These are phyloP conservation scores for Trichoderma gamsii DNA, from an alignment of 495 filamentous ascomycete species.

Conservation along the genomic window DNA sequence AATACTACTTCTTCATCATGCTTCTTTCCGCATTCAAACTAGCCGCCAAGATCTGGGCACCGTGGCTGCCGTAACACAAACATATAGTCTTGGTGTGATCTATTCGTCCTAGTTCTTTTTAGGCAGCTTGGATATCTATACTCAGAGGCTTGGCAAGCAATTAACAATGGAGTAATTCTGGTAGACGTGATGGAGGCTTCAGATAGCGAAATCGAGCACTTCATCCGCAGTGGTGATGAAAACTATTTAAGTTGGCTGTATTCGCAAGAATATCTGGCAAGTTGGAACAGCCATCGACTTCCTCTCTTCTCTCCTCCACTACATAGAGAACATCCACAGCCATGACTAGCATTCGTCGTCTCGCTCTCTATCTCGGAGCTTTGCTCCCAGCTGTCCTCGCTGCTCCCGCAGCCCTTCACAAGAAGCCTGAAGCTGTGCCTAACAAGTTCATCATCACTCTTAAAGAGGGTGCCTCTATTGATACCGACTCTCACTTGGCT, in stretches of 20 bases:
- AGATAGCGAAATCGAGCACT: not conserved
- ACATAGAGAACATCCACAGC: slow-evolving; percentile 16
- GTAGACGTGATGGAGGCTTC: not conserved
- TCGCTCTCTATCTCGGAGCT: slow-evolving; percentile 32
- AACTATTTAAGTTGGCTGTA: not conserved
- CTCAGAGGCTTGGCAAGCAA: not conserved
- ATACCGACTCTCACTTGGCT: slow-evolving; percentile 31
- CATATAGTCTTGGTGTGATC: not conserved
- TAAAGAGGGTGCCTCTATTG: slow-evolving; percentile 34
- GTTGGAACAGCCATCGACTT: not conserved
- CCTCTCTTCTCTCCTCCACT: not conserved
- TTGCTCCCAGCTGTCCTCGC: slow-evolving; percentile 30
- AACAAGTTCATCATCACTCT: slow-evolving; percentile 54
- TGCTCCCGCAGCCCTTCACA: slow-evolving; percentile 25
- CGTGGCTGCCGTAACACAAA: not conserved
- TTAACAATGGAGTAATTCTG: not conserved
- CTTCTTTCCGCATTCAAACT: not conserved
- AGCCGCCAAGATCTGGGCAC: not conserved
- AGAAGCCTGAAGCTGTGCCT: slow-evolving; percentile 30
- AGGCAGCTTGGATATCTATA: not conserved
- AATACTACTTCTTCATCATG: not conserved
- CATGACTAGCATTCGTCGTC: slow-evolving; percentile 28
- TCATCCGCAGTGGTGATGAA: not conserved
- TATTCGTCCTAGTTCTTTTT: not conserved
- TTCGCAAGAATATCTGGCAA: not conserved